phyloP scores from a whole-genome alignment of 2,329 filamentous ascomycete genomes.

The Fusarium cyanostomum region DNA sequence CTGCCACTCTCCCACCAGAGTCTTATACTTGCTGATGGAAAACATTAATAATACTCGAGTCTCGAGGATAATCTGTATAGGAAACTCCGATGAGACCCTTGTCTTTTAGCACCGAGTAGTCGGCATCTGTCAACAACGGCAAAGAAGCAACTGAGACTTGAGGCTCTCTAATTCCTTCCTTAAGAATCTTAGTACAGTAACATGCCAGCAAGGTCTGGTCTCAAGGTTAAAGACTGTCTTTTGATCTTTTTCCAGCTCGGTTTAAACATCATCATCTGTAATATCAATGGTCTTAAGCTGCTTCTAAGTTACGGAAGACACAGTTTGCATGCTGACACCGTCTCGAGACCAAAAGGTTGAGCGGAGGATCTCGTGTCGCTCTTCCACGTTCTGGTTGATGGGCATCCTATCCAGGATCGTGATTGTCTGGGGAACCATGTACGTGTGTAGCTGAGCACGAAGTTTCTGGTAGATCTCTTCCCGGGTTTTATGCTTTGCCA shows the following conservation, averaged over 20 bases:
- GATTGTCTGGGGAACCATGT: conserved; percentile 11
- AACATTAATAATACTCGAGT: conserved; percentile 37
- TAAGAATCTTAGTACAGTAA: no score
- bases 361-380: no score
- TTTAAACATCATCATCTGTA: no score
- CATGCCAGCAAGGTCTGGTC: no score
- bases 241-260: no score
- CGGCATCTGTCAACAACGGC: background rate
- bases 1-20: no score
- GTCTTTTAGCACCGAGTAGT: conserved; percentile 4
- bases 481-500: background rate
- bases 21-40: conserved; percentile 34
- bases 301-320: no score
- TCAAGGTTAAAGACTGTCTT: no score
- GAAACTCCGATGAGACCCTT: conserved; percentile 29
- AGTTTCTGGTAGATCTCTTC: background rate
- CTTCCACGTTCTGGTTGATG: conserved; percentile 6
- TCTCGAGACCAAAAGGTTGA: no score
- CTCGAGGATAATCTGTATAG: conserved; percentile 3
- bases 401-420: conserved; percentile 2
- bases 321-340: no score
- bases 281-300: no score
- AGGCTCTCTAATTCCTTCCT: no score
- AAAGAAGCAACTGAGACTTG: background rate
- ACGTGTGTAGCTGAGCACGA: background rate